Evolutionary conservation across 129 eudicot species (phyloP).

Genomic region (Deinandra increscens): DNA sequence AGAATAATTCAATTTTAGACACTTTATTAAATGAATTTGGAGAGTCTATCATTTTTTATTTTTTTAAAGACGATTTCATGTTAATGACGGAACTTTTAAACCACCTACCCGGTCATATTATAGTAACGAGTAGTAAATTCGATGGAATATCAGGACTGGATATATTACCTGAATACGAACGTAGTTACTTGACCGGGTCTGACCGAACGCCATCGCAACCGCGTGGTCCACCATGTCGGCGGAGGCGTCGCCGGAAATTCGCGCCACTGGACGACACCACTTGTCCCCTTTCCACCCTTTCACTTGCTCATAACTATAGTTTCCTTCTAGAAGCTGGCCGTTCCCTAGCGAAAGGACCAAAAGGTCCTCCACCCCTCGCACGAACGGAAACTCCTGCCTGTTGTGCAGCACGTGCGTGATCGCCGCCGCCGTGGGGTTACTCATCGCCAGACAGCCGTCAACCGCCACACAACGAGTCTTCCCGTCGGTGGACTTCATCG

Average conservation of each 20-base stretch:
- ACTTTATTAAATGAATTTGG: no score
- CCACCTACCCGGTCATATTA: no score
- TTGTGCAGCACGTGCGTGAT: slow-evolving; percentile 94
- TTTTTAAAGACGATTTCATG: no score
- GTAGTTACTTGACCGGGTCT: slow-evolving; percentile 55
- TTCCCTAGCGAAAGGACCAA: slow-evolving; percentile 89
- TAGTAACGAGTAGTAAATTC: no score
- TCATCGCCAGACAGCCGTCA: slow-evolving; percentile 87
- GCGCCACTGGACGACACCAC: slow-evolving; percentile 92
- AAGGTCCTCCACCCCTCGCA: slow-evolving; percentile 93
- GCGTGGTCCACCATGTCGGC: slow-evolving; percentile 93
- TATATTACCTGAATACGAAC: slow-evolving; percentile 84
- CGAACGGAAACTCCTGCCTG: slow-evolving; percentile 92
- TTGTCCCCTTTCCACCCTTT: slow-evolving; percentile 70
- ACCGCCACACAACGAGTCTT: slow-evolving; percentile 69
- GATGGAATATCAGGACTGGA: no score
- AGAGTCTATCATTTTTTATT: no score
- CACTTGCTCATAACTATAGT: slow-evolving; percentile 54
- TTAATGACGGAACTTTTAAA: no score
- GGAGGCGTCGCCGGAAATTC: slow-evolving; percentile 70
- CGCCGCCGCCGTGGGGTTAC: slow-evolving; percentile 94
- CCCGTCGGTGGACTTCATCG: slow-evolving; percentile 78
- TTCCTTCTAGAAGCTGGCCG: slow-evolving; percentile 70
- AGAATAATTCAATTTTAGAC: no score
- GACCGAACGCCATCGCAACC: slow-evolving; percentile 92